Base-by-base conservation (phyloP, 495 filamentous ascomycete species). In the Hypoxylon lienhwacheense region DNA sequence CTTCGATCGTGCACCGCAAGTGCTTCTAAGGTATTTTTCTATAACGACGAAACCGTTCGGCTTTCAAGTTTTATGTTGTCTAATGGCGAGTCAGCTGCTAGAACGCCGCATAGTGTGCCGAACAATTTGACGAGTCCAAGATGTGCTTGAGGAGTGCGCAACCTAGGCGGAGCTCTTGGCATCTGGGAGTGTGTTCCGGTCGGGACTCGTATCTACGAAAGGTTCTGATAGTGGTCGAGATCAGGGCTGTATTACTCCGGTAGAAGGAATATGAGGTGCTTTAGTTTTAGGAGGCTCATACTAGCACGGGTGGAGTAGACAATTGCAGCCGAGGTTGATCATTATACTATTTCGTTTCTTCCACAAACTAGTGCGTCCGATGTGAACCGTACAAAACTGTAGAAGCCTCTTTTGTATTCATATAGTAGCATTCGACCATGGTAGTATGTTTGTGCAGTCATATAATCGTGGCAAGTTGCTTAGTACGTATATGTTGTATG, bases 1-100 rank as follows among this genome's bases (percentile, higher is more conserved):
- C 93, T 67, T 96, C 91, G 66, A 97, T 98, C 72, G 93, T 98
- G 65, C 93, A 98, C 86, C 91, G 93, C 89, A 98, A 98, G 89
- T 98, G 91, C 88, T 96, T 96, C 87, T 96, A 96, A 95, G 84
- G 84, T 85, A 73, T 63, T 61, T 36, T 32, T 47, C 4, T n/a
- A 11, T n/a, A n/a, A n/a, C 41, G 1, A 43, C 17, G 14, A 16
- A 15, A 12, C 20, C 21, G 19, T 25, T 3, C 14, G n/a, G 3
- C 22, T 11, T 40, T 17, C 8, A 17, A 19, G 1, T 26, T 8
- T 16, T 29, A 7, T 1, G 25, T 24, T 39, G 14, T 32, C 47
- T 51, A 29, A 50, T 33, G 2, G 11, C 4, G n/a, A 34, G 12
- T 11, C 31, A 59, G 54, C 43, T 41, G 24, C 19, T 29, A 7